These are phyloP conservation scores for Coniochaeta sp. DNA, from an alignment of 2,329 filamentous ascomycete genomes.

Conservation along the genomic window DNA sequence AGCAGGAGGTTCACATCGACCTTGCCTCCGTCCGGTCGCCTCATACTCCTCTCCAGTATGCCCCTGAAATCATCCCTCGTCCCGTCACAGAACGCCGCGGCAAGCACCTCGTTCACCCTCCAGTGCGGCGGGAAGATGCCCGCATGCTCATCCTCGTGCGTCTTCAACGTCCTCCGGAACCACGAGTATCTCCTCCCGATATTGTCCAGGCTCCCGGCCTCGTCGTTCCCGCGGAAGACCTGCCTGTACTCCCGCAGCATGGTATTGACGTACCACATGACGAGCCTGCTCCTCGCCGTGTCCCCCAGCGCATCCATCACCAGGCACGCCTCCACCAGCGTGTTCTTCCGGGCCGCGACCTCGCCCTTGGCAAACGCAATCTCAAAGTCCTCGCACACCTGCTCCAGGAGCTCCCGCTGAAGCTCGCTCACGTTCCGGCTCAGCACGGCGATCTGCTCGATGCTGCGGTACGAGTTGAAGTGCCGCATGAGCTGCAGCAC, in stretches of 20 bases:
- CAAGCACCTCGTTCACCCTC: constrained; percentile 84
- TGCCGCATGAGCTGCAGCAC: constrained; percentile 97
- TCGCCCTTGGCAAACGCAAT: constrained; percentile 87
- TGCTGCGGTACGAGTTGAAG: constrained; percentile 96
- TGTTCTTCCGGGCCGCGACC: constrained; percentile 59
- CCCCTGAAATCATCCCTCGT: constrained; percentile 93
- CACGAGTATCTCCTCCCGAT: constrained; percentile 91
- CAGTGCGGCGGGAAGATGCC: constrained; percentile 80
- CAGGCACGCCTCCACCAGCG: constrained; percentile 78
- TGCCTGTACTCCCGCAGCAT: constrained; percentile 92
- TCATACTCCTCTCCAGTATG: constrained; percentile 82
- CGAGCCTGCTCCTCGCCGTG: constrained; percentile 68
- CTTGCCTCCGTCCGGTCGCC: constrained; percentile 66
- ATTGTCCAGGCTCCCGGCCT: constrained; percentile 93
- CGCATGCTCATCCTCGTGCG: constrained; percentile 89
- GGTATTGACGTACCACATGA: constrained; percentile 98
- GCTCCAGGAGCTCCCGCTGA: constrained; percentile 86
- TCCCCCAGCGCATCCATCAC: constrained; percentile 96
- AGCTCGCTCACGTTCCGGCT: constrained; percentile 90
- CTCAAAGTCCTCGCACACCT: constrained; percentile 99
- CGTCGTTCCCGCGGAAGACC: constrained; percentile 92
- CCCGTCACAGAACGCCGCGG: constrained; percentile 89
- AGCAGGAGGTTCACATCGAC: constrained; percentile 86
- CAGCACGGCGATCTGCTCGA: constrained; percentile 92
- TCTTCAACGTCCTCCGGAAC: constrained; percentile 94